Conservation (phyloP, 345 rosid genomes). For the Aethionema arabicum region DNA sequence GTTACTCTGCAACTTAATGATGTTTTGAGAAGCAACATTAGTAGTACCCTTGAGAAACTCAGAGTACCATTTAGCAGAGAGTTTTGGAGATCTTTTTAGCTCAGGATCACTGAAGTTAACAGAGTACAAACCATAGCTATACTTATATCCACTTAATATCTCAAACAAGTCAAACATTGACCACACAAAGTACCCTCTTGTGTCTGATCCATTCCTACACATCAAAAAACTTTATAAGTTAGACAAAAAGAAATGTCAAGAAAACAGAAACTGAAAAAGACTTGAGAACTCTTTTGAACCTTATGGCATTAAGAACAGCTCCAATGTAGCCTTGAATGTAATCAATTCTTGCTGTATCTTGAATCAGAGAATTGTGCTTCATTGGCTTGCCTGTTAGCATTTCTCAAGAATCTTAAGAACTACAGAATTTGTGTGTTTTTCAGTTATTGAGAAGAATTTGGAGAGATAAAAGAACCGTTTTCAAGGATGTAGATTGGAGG, state of each 20-base stretch:
- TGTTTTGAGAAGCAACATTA: not conserved
- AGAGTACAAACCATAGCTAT: constrained; percentile 34
- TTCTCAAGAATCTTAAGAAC: too few relatives aligned
- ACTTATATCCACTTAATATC: constrained; percentile 34
- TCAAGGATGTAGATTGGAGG: constrained; percentile 52
- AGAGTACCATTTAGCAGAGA: constrained; percentile 44
- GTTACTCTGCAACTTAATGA: not conserved
- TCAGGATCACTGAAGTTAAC: constrained; percentile 42
- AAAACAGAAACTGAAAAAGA: too few relatives aligned
- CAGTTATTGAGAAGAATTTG: too few relatives aligned
- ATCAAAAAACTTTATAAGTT: not conserved
- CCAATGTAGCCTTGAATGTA: constrained; percentile 42
- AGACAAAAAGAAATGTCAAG: too few relatives aligned
- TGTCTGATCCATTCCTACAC: constrained; percentile 40
- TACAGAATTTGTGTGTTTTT: not conserved
- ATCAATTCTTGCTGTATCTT: constrained; percentile 44
- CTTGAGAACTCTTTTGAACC: constrained; percentile 21
- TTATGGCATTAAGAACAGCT: constrained; percentile 43
- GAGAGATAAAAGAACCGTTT: constrained; percentile 38
- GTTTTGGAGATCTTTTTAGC: constrained; percentile 38
- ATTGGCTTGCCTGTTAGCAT: constrained; percentile 31
- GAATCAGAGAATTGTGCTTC: constrained; percentile 31
- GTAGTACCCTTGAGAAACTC: constrained; percentile 37
- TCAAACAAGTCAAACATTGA: constrained; percentile 41
- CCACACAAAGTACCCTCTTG: constrained; percentile 45